phyloP scores from a whole-genome alignment of 306 rosid genomes.

The Arachis hypogaea region DNA sequence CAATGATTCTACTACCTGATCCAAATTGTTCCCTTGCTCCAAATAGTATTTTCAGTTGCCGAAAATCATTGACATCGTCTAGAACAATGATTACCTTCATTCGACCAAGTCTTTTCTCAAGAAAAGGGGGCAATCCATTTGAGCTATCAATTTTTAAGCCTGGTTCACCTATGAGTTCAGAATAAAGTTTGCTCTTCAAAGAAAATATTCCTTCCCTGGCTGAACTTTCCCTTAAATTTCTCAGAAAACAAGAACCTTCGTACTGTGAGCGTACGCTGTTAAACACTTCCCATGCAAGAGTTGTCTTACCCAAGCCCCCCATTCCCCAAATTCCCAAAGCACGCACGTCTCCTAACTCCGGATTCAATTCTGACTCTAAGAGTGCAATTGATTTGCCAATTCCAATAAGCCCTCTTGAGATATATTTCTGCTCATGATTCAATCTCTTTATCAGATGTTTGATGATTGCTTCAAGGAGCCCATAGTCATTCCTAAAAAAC shows the following conservation, averaged over 20 bases:
- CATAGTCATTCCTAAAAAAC: background rate
- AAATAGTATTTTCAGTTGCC: background rate
- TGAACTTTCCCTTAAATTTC: background rate
- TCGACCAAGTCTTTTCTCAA: background rate
- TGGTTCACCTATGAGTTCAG: background rate
- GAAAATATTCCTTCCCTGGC: background rate
- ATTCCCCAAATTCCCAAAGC: conserved; percentile 27
- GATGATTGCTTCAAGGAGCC: background rate
- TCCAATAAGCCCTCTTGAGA: conserved; percentile 1
- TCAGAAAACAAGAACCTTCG: background rate
- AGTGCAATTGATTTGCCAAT: conserved; percentile 5
- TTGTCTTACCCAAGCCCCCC: conserved; percentile 25
- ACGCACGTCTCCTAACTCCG: background rate
- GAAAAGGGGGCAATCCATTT: background rate
- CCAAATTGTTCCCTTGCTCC: conserved; percentile 1
- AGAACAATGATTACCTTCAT: conserved; percentile 19
- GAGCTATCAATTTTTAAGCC: background rate
- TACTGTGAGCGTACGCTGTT: background rate
- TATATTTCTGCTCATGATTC: background rate
- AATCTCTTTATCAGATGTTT: background rate
- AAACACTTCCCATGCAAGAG: conserved; percentile 5
- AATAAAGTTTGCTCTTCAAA: background rate
- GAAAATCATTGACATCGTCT: conserved; percentile 12
- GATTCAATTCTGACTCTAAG: background rate
- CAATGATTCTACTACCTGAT: conserved; percentile 3